Conservation (phyloP, 2,329 filamentous ascomycete genomes). For the Scytalidium lignicola region DNA sequence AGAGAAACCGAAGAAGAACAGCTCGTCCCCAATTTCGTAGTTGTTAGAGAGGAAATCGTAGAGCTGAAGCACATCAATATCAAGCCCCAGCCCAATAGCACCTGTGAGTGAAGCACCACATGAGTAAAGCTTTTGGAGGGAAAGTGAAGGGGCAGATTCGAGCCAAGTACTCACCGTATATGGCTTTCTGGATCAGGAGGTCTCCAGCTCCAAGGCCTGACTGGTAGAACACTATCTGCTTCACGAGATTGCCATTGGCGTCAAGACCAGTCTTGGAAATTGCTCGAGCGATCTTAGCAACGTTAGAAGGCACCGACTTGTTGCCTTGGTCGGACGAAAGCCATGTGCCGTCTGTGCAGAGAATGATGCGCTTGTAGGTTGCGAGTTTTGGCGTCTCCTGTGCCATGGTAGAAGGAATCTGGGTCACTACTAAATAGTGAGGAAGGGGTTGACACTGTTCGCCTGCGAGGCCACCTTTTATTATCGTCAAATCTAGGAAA, state of each 20-base stretch:
- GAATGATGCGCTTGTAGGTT: slow-evolving; percentile 7
- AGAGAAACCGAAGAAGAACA: slow-evolving; percentile 32
- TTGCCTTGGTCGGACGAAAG: slow-evolving; percentile 8
- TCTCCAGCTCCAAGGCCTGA: slow-evolving; percentile 11
- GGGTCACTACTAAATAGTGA: no score
- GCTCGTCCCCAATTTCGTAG: slow-evolving; percentile 30
- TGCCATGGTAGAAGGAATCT: neutral
- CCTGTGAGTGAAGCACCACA: slow-evolving; percentile 4
- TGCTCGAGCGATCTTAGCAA: slow-evolving; percentile 6
- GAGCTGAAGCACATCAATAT: slow-evolving; percentile 8
- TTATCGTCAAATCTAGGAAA: no score
- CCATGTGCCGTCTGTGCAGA: slow-evolving; percentile 16
- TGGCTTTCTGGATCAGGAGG: neutral
- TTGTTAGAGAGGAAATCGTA: slow-evolving; percentile 41
- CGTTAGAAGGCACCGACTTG: slow-evolving; percentile 8
- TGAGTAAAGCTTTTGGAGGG: neutral
- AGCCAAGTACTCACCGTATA: neutral
- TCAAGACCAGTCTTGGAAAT: slow-evolving; percentile 8
- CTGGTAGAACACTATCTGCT: slow-evolving; percentile 10
- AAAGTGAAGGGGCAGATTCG: neutral
- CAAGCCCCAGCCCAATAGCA: slow-evolving; percentile 8
- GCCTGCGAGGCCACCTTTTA: no score
- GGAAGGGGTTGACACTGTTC: no score
- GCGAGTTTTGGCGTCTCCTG: neutral
- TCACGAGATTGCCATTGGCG: slow-evolving; percentile 3